Base-by-base conservation (phyloP, 441 rosid genomes). In the Euphorbia corollata region DNA sequence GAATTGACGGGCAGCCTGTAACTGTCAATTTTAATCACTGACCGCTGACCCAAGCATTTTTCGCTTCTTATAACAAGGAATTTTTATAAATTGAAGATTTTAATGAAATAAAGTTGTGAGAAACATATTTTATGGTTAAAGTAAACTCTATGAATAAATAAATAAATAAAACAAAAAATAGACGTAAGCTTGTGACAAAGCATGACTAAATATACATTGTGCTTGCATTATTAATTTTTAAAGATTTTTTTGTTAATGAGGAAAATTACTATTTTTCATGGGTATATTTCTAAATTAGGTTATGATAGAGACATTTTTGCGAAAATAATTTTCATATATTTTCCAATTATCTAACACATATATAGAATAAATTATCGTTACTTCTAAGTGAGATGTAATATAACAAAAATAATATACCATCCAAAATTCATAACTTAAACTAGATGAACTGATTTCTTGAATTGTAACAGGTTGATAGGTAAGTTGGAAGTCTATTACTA, bases 171-270 rank as follows among this genome's bases (percentile, higher is more conserved):
- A 50, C 22, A 2, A 4, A 1, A 57, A 30, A 20, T 54, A 66
- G 67, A 71, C 77, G 85, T 75, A 72, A 74, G 77, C 67, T 59
- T 7, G 41, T 70, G 78, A 83, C 74, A 74, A 76, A 75, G 86
- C 83, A 79, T 79, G 86, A 81, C 80, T 50, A 75, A 76, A 79
- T n/a, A 56, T 63, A 16, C 0, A 15, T 6, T 23, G 1, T 30
- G 18, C 18, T 10, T 16, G 3, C 53, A 12, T 65, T 32, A 8
- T 57, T 57, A 15, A 11, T 12, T 23, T 11, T 24, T 2, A n/a
- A 51, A 4, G 18, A 8, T 0, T 1, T 15, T 48, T 48, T 48
- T 19, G 7, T 5, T 50, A 5, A 6, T n/a, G 0, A 9, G 23
- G 58, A 8, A 54, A 54, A 19, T 20, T 19, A 8, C 20, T 22